Evolutionary conservation across 1,284 basidiomycete genomes (phyloP), one percentile per base, ranked within the genome.

Genomic region (Schizophyllum amplum): DNA sequence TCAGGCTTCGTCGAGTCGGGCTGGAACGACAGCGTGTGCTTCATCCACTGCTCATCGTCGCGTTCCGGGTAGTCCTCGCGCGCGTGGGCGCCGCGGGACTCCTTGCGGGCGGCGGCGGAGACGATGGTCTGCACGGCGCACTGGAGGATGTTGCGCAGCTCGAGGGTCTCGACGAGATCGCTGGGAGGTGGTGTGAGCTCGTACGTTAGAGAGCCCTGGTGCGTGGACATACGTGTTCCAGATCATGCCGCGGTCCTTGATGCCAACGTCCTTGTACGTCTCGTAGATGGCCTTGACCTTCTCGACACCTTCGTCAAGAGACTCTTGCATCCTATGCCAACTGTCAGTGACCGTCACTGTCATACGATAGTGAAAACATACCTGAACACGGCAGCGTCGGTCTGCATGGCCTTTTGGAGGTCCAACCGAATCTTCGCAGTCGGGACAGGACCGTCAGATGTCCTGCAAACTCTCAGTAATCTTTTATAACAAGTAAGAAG

Each of bases 401-500:
- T 72, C 74, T 99, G 96, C 96, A 99, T 99, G 55, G 94, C 93
- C 80, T 97, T 98, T 74, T 99, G 97, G 94, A 99, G 95, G 68
- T 93, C 86, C 60, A 97, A 73, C 63, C 97, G 84, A 70, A 99
- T 90, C 69, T 95, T 83, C 21, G 94, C 87, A 49, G 96, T 99
- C 52, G 91, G 80, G 66, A 90, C 83, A 42, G 90, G 80, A 27
- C 97, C 97, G 66, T 86, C 78, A 7, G 93, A 76, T 57, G 83
- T 91, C 65, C 92, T 83, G 49, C 53, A 7, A 53, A 47, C 7
- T 57, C 48, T 24, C 17, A 27, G 55, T 11, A 22, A 48, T 58
- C 5, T 23, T 20, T 15, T 6, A 42, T n/a, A 33, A 51, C 24
- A 24, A 53, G 4, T 26, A 5, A 49, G 42, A 54, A 33, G 47